These are phyloP conservation scores for Oidium heveae DNA, from an alignment of 2,329 filamentous ascomycete species.

Conservation along the genomic window DNA sequence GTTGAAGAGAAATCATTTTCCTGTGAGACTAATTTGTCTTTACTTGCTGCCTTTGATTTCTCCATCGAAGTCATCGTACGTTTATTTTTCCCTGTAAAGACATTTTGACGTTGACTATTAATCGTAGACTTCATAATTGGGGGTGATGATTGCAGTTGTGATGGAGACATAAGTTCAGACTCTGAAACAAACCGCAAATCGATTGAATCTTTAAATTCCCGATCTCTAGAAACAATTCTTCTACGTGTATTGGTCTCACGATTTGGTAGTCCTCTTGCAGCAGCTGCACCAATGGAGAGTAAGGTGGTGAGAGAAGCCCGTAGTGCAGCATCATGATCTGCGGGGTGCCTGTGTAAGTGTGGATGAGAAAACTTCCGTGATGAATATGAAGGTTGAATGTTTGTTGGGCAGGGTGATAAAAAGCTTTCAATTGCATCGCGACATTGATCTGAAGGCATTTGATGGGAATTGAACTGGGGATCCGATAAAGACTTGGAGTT, in stretches of 20 bases:
- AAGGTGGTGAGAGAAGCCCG: constrained; percentile 85
- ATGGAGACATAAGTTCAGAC: constrained; percentile 26
- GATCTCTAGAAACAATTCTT: background rate
- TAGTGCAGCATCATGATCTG: constrained; percentile 80
- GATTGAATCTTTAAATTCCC: constrained; percentile 16
- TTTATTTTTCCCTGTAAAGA: constrained; percentile 22
- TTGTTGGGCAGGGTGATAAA: background rate
- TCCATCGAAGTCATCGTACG: constrained; percentile 16
- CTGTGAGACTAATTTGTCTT: constrained; percentile 17
- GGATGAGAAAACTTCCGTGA: constrained; percentile 7
- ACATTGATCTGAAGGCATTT: constrained; percentile 33
- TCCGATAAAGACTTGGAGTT: constrained; percentile 35
- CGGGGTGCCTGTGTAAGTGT: constrained; percentile 40
- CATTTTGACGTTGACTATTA: constrained; percentile 8
- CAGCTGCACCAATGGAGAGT: constrained; percentile 81
- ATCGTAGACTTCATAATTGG: constrained; percentile 8
- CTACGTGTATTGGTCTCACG: constrained; percentile 13
- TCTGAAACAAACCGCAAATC: constrained; percentile 34
- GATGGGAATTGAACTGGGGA: constrained; percentile 81
- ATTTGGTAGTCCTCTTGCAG: constrained; percentile 61
- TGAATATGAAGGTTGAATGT: background rate
- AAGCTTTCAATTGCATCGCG: constrained; percentile 2
- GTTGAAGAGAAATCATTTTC: constrained; percentile 28
- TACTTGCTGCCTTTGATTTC: constrained; percentile 22
- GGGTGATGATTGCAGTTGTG: constrained; percentile 8